These are phyloP conservation scores for Solanum sitiens DNA, from an alignment of 257 asterid species.

Conservation along the genomic window DNA sequence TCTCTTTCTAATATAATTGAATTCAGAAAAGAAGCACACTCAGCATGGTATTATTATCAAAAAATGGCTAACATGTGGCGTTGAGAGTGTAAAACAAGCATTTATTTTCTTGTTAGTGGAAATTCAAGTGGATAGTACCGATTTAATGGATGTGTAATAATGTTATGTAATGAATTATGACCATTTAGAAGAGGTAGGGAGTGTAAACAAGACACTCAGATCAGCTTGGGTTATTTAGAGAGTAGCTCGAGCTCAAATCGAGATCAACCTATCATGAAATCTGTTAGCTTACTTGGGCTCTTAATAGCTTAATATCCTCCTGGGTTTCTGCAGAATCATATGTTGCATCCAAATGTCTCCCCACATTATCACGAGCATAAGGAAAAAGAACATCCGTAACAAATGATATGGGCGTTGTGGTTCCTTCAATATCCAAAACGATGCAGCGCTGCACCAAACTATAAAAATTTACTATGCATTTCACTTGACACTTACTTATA, in stretches of 20 bases:
- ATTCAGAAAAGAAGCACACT: not conserved
- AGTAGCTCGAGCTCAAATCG: not conserved
- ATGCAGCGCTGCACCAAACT: conserved; percentile 56
- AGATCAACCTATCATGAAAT: not conserved
- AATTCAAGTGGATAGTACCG: not conserved
- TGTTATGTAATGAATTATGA: not conserved
- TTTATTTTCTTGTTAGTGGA: not conserved
- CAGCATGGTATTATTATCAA: not conserved
- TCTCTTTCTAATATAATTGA: not conserved
- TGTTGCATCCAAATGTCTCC: conserved; percentile 79
- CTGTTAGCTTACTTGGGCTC: conserved; percentile 57
- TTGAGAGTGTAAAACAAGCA: not conserved
- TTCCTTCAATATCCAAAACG: conserved; percentile 96
- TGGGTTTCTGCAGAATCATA: conserved; percentile 69
- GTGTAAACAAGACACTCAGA: not conserved
- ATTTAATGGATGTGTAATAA: not conserved
- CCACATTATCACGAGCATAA: conserved; percentile 82
- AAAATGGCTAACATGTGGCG: not conserved
- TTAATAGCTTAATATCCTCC: conserved; percentile 63
- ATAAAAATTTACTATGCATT: not conserved
- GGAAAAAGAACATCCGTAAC: conserved; percentile 89
- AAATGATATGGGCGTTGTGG: conserved; percentile 92
- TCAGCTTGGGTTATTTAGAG: not conserved
- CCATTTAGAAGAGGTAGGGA: not conserved
- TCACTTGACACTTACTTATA: not conserved